phyloP scores from a whole-genome alignment of 345 rosid species.

The Garcia nutans region DNA sequence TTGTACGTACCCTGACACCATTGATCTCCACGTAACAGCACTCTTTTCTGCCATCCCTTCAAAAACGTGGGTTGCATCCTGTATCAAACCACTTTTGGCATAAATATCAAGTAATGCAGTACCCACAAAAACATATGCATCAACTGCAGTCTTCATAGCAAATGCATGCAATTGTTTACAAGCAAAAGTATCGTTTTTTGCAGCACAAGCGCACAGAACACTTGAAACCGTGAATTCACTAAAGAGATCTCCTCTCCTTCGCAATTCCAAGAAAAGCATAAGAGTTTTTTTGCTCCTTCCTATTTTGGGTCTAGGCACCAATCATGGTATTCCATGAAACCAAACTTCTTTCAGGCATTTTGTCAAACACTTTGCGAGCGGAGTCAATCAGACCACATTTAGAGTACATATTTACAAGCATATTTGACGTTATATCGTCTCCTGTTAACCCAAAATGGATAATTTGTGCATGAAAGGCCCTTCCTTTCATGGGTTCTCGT shows the following conservation, averaged over 20 bases:
- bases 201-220: slow-evolving; percentile 65
- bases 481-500: slow-evolving; percentile 34
- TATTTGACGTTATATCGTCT: slow-evolving; percentile 49
- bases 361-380: slow-evolving; percentile 70
- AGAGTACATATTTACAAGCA: slow-evolving; percentile 48
- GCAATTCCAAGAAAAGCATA: slow-evolving; percentile 48
- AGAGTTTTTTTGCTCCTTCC: slow-evolving; percentile 47
- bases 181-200: slow-evolving; percentile 34
- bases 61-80: slow-evolving; percentile 52
- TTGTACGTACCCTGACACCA: slow-evolving; percentile 71
- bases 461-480: slow-evolving; percentile 53
- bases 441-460: slow-evolving; percentile 35
- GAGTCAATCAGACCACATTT: slow-evolving; percentile 44
- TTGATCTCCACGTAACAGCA: slow-evolving; percentile 84
- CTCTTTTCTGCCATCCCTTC: slow-evolving; percentile 59
- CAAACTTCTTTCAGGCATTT: slow-evolving; percentile 57
- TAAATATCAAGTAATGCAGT: slow-evolving; percentile 87
- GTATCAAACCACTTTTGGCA: slow-evolving; percentile 57
- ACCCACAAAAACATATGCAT: slow-evolving; percentile 49
- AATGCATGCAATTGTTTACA: slow-evolving; percentile 69
- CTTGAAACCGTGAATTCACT: slow-evolving; percentile 73
- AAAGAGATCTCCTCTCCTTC: slow-evolving; percentile 37
- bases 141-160: slow-evolving; percentile 50
- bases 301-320: slow-evolving; percentile 40
- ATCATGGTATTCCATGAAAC: slow-evolving; percentile 84